Conservation (phyloP, 2,329 filamentous ascomycete species). For the Fusarium hostae region DNA sequence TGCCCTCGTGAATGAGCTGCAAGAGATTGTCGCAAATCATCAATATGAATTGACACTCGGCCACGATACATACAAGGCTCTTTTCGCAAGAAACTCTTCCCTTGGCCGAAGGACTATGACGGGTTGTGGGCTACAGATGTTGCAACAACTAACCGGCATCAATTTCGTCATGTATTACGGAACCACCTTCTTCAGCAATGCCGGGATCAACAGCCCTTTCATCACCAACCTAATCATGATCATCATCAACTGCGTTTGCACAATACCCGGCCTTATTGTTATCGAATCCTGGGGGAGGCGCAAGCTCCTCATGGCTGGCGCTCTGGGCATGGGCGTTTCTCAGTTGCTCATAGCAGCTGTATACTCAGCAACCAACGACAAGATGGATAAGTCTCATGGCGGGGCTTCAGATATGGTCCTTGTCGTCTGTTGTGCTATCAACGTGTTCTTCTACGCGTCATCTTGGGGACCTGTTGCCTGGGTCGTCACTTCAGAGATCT, state of each 20-base stretch:
- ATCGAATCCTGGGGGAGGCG: slow-evolving; percentile 83
- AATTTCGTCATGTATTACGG: slow-evolving; percentile 85
- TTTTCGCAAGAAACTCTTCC: slow-evolving; percentile 70
- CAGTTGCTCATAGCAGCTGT: slow-evolving; percentile 74
- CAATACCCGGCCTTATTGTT: slow-evolving; percentile 77
- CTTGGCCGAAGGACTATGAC: slow-evolving; percentile 77
- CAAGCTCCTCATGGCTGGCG: slow-evolving; percentile 76
- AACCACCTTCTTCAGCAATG: slow-evolving; percentile 74
- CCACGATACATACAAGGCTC: slow-evolving; percentile 67
- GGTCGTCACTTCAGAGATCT: slow-evolving; percentile 79
- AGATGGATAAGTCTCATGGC: slow-evolving; percentile 46
- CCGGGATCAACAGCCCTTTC: slow-evolving; percentile 71
- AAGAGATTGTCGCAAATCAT: slow-evolving; percentile 79
- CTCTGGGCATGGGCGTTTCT: slow-evolving; percentile 76
- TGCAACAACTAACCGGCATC: slow-evolving; percentile 81
- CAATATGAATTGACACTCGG: slow-evolving; percentile 77
- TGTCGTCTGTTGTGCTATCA: slow-evolving; percentile 72
- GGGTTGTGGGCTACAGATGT: slow-evolving; percentile 77
- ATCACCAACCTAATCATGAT: slow-evolving; percentile 79
- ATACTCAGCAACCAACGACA: slow-evolving; percentile 55
- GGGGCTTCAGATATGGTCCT: slow-evolving; percentile 66
- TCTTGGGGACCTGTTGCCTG: slow-evolving; percentile 82
- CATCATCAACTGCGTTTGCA: slow-evolving; percentile 80
- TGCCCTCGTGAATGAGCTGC: slow-evolving; percentile 77
- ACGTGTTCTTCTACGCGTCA: slow-evolving; percentile 82